These are phyloP conservation scores for Daedalea quercina DNA, from an alignment of 768 basidiomycete species.

Conservation along the genomic window DNA sequence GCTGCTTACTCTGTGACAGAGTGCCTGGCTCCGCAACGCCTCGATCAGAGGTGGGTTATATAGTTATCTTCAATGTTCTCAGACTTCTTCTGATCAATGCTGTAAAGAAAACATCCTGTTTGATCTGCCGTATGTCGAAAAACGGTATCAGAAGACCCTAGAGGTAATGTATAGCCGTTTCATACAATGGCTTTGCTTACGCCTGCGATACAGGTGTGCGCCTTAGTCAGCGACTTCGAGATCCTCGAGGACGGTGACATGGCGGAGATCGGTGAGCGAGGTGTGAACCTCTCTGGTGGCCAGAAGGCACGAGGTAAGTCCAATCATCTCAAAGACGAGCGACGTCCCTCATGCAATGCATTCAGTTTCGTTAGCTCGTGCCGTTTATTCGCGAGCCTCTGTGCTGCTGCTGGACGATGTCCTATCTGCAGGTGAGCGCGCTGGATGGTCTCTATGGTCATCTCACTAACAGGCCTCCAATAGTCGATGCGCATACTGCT, in stretches of 20 bases:
- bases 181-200: not conserved
- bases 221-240: slow-evolving; percentile 66
- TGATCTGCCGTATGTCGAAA: slow-evolving; percentile 63
- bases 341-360: not conserved
- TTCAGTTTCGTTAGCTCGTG: slow-evolving; percentile 69
- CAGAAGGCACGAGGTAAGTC: slow-evolving; percentile 46
- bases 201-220: slow-evolving; percentile 30
- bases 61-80: not conserved
- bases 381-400: slow-evolving; percentile 85
- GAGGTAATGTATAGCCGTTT: slow-evolving; percentile 36
- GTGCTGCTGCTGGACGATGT: slow-evolving; percentile 84
- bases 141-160: slow-evolving; percentile 72
- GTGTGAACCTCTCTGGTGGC: slow-evolving; percentile 55
- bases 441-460: not conserved
- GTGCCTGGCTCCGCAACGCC: slow-evolving; percentile 70
- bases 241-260: slow-evolving; percentile 87
- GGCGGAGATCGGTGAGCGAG: slow-evolving; percentile 83
- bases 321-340: not conserved
- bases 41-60: slow-evolving; percentile 44
- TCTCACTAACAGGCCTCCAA: not conserved
- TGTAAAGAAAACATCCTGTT: slow-evolving; percentile 67
- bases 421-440: slow-evolving; percentile 34
- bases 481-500: slow-evolving; percentile 83
- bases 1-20: slow-evolving; percentile 11
- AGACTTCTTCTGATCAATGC: slow-evolving; percentile 14